Percentiles rank a stretch among this genome's conserved stretches.
phyloP scores from a whole-genome alignment of 2,329 filamentous ascomycete species.

The Cryphonectria radicalis region DNA sequence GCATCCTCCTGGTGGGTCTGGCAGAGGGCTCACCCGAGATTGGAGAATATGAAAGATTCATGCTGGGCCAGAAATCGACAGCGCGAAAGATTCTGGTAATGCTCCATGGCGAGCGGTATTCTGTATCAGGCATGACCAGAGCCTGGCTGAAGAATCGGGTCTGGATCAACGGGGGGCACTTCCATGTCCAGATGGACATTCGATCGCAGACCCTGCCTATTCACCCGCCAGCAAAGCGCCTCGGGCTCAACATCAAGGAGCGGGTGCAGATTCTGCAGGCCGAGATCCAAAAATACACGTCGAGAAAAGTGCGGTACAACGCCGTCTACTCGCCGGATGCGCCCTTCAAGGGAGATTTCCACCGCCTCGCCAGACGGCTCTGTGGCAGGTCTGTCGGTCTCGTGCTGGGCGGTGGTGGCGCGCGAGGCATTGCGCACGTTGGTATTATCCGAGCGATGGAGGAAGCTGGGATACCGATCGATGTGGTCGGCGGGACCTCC shows the following conservation, averaged over 20 bases:
- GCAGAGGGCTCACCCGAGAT: constrained; percentile 89
- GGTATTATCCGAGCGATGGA: constrained; percentile 94
- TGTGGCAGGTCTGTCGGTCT: constrained; percentile 95
- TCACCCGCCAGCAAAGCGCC: constrained; percentile 73
- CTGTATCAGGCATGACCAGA: constrained; percentile 79
- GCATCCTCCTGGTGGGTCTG: constrained; percentile 88
- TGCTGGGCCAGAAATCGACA: constrained; percentile 96
- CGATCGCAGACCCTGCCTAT: constrained; percentile 75
- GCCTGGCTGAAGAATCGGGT: constrained; percentile 90
- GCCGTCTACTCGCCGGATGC: constrained; percentile 90
- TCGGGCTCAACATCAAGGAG: constrained; percentile 87
- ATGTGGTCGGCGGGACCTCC: constrained; percentile 92
- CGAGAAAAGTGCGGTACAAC: constrained; percentile 83
- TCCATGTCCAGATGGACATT: constrained; percentile 96
- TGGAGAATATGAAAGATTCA: constrained; percentile 94
- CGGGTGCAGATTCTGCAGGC: constrained; percentile 93
- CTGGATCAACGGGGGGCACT: constrained; percentile 98
- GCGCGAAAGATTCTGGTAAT: constrained; percentile 91
- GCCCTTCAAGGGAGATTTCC: constrained; percentile 95
- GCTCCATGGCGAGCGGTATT: constrained; percentile 87
- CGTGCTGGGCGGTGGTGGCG: constrained; percentile 91
- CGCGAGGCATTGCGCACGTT: constrained; percentile 87
- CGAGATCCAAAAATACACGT: constrained; percentile 98
- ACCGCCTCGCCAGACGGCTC: constrained; percentile 84
- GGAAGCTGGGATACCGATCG: constrained; percentile 94